phyloP scores from a whole-genome alignment of 2,329 filamentous ascomycete species.

The Xylaria hypoxylon region DNA sequence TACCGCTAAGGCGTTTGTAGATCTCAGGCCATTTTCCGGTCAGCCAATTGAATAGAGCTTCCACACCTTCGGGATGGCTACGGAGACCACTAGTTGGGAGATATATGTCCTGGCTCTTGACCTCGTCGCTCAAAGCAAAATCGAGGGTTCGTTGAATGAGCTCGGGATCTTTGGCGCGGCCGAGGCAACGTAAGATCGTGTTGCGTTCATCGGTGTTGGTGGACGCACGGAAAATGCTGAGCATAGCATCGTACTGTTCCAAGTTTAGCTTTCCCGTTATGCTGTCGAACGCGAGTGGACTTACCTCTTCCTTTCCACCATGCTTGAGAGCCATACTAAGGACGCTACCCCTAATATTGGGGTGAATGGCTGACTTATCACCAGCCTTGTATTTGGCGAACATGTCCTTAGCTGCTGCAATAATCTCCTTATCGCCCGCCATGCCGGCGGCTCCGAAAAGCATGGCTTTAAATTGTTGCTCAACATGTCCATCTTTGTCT shows the following conservation, averaged over 20 bases:
- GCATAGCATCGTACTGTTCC: slow-evolving; percentile 76
- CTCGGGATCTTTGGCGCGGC: slow-evolving; percentile 79
- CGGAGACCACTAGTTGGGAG: slow-evolving; percentile 85
- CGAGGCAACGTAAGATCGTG: slow-evolving; percentile 85
- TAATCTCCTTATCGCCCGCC: slow-evolving; percentile 80
- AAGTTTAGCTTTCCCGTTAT: slow-evolving; percentile 34
- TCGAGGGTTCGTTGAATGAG: slow-evolving; percentile 85
- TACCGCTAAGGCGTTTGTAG: slow-evolving; percentile 84
- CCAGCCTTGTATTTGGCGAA: slow-evolving; percentile 86
- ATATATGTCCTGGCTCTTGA: slow-evolving; percentile 96
- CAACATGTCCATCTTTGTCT: slow-evolving; percentile 85
- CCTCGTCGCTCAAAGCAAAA: slow-evolving; percentile 80
- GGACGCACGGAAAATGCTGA: slow-evolving; percentile 80
- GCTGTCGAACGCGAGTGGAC: slow-evolving; percentile 33
- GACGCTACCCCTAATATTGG: slow-evolving; percentile 88
- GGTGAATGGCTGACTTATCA: slow-evolving; percentile 85
- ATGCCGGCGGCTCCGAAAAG: slow-evolving; percentile 87
- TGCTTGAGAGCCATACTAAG: slow-evolving; percentile 87
- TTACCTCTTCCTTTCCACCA: slow-evolving; percentile 83
- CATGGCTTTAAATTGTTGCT: slow-evolving; percentile 94
- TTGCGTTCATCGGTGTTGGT: slow-evolving; percentile 90
- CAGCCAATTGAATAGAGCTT: slow-evolving; percentile 85
- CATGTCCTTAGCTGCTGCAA: slow-evolving; percentile 87
- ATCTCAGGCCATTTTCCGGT: slow-evolving; percentile 89
- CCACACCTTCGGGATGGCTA: slow-evolving; percentile 79